Conservation (phyloP, 306 rosid genomes). For the Medicago lupulina region DNA sequence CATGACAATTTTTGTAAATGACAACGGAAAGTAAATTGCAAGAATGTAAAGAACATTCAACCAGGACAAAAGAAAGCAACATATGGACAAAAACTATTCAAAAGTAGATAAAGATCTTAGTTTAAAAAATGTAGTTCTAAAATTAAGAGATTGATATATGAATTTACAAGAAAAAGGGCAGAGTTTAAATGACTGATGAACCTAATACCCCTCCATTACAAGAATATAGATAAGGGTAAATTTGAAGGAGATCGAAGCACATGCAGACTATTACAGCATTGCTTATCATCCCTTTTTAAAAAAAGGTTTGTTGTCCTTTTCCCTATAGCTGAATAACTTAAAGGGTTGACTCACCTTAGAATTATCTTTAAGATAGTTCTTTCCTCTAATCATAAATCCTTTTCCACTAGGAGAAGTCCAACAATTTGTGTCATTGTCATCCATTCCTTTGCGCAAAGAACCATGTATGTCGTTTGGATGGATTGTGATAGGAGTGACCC, state of each 20-base stretch:
- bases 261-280: slow-evolving; percentile 11
- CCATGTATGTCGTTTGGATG: slow-evolving; percentile 62
- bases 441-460: slow-evolving; percentile 69
- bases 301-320: slow-evolving; percentile 11
- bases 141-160: slow-evolving; percentile 18
- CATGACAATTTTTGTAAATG: slow-evolving; percentile 12
- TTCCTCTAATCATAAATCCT: slow-evolving; percentile 95
- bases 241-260: slow-evolving; percentile 28
- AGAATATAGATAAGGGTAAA: slow-evolving; percentile 17
- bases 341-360: slow-evolving; percentile 64
- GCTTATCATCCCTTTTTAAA: not conserved
- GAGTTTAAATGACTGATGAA: slow-evolving; percentile 38
- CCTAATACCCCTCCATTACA: slow-evolving; percentile 10
- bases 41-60: slow-evolving; percentile 26
- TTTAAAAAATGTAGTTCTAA: not conserved
- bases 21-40: not conserved
- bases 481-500: slow-evolving; percentile 55
- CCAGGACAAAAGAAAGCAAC: slow-evolving; percentile 34
- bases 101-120: slow-evolving; percentile 32
- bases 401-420: slow-evolving; percentile 82
- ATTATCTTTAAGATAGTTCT: slow-evolving; percentile 85
- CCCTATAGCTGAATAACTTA: slow-evolving; percentile 22
- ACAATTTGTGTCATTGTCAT: slow-evolving; percentile 75
- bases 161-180: not conserved
- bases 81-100: slow-evolving; percentile 23